These are phyloP conservation scores for Pythium brachiatum DNA, from an alignment of 352 stramenopile genomes.

Conservation along the genomic window DNA sequence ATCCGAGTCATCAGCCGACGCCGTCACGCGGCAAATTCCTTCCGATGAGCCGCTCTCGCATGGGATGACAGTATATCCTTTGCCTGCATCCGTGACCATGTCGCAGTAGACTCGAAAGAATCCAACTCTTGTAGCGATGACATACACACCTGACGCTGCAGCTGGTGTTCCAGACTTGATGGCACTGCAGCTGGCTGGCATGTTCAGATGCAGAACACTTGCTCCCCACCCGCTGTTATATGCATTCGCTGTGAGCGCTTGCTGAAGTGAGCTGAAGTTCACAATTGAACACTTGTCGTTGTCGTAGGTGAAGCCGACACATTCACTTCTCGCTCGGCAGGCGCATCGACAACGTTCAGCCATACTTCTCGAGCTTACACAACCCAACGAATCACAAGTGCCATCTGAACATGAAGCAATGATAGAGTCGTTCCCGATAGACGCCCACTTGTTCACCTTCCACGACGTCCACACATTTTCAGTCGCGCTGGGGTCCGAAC, in stretches of 20 bases:
- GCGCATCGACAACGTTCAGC: conserved; percentile 45
- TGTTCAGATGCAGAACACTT: conserved; percentile 45
- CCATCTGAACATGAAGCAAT: conserved; percentile 28
- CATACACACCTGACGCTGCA: conserved; percentile 35
- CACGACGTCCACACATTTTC: conserved; percentile 46
- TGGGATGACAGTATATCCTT: conserved; percentile 54
- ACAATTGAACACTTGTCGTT: conserved; percentile 43
- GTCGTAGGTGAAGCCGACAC: conserved; percentile 39
- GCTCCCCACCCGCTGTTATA: conserved; percentile 31
- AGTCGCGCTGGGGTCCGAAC: conserved; percentile 24
- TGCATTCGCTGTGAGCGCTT: conserved; percentile 30
- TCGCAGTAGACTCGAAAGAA: conserved; percentile 51
- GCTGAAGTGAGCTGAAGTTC: conserved; percentile 33
- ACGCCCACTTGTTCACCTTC: conserved; percentile 34
- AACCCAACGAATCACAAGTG: conserved; percentile 31
- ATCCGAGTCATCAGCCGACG: conserved; percentile 38
- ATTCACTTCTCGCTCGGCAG: conserved; percentile 34
- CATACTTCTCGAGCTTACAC: conserved; percentile 30
- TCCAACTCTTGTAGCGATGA: conserved; percentile 41
- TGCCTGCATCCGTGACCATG: conserved; percentile 45
- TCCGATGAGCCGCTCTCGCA: conserved; percentile 40
- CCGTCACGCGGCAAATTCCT: conserved; percentile 29
- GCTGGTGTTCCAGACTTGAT: conserved; percentile 40
- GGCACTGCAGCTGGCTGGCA: conserved; percentile 47
- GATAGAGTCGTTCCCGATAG: conserved; percentile 32